Evolutionary conservation across 768 basidiomycete species (phyloP).

Genomic region (Lactifluus echinatus): DNA sequence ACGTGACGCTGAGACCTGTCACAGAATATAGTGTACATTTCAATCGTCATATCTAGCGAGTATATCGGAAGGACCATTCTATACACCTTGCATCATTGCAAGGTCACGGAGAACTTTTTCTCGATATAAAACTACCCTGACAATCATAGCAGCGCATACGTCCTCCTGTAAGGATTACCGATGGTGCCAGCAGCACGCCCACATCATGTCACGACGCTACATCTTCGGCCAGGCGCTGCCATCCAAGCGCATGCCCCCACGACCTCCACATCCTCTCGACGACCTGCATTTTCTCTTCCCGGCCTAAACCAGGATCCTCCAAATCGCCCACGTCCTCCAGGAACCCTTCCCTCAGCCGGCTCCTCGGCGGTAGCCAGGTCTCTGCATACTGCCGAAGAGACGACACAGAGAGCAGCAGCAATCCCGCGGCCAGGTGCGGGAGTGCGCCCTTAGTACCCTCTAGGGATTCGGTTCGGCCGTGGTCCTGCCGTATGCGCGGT

Average conservation of each 20-base stretch:
- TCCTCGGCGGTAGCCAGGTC: slow-evolving; percentile 44
- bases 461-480: slow-evolving; percentile 1
- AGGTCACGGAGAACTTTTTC: no score
- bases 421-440: slow-evolving; percentile 57
- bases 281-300: slow-evolving; percentile 66
- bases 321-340: slow-evolving; percentile 78
- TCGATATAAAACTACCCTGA: no score
- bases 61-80: no score
- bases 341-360: slow-evolving; percentile 66
- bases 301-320: slow-evolving; percentile 61
- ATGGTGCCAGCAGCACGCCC: no score
- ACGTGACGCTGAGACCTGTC: no score
- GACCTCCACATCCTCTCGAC: slow-evolving; percentile 84
- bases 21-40: no score
- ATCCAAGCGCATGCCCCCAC: slow-evolving; percentile 67
- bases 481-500: slow-evolving; percentile 26
- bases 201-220: neutral
- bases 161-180: no score
- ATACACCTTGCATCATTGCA: no score
- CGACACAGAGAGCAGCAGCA: slow-evolving; percentile 62
- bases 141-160: no score
- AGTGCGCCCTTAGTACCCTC: slow-evolving; percentile 26
- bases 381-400: slow-evolving; percentile 60
- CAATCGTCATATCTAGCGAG: no score
- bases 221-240: slow-evolving; percentile 31